Percentiles rank a stretch among this genome's conserved stretches.
Conservation (phyloP, 805 yeast genomes). For the Gaillardinia entomophila region DNA sequence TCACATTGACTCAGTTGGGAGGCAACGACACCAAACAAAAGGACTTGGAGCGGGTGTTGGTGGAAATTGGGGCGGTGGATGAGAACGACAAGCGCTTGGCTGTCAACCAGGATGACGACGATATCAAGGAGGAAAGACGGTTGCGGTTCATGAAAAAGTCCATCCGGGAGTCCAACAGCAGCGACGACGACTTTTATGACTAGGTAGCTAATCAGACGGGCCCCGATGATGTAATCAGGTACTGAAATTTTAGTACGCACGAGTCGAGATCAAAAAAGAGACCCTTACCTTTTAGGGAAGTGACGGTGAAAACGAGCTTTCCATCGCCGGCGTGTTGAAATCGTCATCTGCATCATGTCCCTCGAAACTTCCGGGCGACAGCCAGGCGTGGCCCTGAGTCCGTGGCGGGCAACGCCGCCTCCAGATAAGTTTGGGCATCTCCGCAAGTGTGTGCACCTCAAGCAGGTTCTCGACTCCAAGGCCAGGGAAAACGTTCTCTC, state of each 20-base stretch:
- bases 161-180: slow-evolving; percentile 38
- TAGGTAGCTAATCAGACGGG: too few relatives aligned
- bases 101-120: slow-evolving; percentile 51
- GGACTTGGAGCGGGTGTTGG: slow-evolving; percentile 72
- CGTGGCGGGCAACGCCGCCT: too few relatives aligned
- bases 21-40: slow-evolving; percentile 67
- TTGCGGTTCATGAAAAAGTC: slow-evolving; percentile 54
- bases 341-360: too few relatives aligned
- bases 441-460: slow-evolving; percentile 46
- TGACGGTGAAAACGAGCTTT: too few relatives aligned
- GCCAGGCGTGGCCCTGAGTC: too few relatives aligned
- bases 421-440: slow-evolving; percentile 25
- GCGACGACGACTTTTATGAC: slow-evolving; percentile 26
- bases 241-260: too few relatives aligned
- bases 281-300: too few relatives aligned
- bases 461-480: slow-evolving; percentile 41
- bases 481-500: slow-evolving; percentile 44
- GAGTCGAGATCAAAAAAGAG: too few relatives aligned
- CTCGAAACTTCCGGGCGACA: too few relatives aligned
- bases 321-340: too few relatives aligned
- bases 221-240: too few relatives aligned
- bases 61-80: slow-evolving; percentile 59
- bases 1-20: slow-evolving; percentile 77
- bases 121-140: slow-evolving; percentile 47
- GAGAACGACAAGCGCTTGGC: slow-evolving; percentile 62